Conservation (phyloP, 1,139 yeast species). For the Arxiozyma slooffiae region DNA sequence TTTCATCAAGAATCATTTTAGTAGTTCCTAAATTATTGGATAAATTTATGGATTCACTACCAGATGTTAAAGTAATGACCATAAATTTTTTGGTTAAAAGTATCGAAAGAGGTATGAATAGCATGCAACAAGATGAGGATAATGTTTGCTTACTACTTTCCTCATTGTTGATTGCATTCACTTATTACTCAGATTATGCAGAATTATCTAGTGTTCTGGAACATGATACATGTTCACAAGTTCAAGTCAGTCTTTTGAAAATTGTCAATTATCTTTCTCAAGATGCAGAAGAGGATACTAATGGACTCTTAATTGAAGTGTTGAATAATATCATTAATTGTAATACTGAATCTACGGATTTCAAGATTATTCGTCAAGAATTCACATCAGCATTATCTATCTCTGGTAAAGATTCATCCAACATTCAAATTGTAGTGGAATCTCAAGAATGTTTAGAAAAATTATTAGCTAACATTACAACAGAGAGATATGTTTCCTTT, state of each 20-base stretch:
- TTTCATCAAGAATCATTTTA: slow-evolving; percentile 36
- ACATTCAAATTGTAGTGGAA: slow-evolving; percentile 50
- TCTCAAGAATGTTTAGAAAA: slow-evolving; percentile 56
- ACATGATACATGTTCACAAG: slow-evolving; percentile 12
- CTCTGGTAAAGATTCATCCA: slow-evolving; percentile 67
- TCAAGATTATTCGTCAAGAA: slow-evolving; percentile 35
- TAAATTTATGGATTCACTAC: slow-evolving; percentile 36
- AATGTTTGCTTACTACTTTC: slow-evolving; percentile 33
- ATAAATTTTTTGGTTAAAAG: slow-evolving; percentile 35
- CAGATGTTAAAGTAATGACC: slow-evolving; percentile 34
- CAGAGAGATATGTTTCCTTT: slow-evolving; percentile 38
- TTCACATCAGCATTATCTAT: slow-evolving; percentile 52
- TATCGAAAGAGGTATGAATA: slow-evolving; percentile 25
- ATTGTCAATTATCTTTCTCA: slow-evolving; percentile 41
- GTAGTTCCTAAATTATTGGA: slow-evolving; percentile 49
- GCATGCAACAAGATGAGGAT: not conserved
- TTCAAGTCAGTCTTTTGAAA: slow-evolving; percentile 34
- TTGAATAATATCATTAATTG: slow-evolving; percentile 43
- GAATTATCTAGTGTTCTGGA: slow-evolving; percentile 31
- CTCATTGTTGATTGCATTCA: slow-evolving; percentile 44
- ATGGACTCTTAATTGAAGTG: slow-evolving; percentile 66
- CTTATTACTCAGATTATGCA: slow-evolving; percentile 44
- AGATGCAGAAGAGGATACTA: slow-evolving; percentile 73
- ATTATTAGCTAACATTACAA: slow-evolving; percentile 42
- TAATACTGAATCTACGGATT: slow-evolving; percentile 20